Evolutionary conservation across 2,329 filamentous ascomycete species (phyloP).

Genomic region (Pseudonectria foliicola): DNA sequence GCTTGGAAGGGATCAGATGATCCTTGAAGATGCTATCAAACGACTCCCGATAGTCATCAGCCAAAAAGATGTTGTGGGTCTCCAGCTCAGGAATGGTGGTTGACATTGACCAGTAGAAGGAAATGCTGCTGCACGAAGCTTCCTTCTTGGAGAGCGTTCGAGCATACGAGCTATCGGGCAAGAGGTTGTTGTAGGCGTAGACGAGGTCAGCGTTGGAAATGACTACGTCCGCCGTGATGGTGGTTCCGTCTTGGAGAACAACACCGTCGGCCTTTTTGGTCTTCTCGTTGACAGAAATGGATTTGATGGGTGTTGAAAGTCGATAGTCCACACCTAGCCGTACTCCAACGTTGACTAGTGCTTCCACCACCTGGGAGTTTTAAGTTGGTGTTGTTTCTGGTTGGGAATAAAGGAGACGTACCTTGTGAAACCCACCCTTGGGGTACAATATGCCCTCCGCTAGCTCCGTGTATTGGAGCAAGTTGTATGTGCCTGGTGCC

Average conservation of each 20-base stretch:
- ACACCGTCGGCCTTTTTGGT: slow-evolving; percentile 48
- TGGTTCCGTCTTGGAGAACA: slow-evolving; percentile 48
- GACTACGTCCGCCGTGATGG: slow-evolving; percentile 57
- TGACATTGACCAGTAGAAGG: slow-evolving; percentile 68
- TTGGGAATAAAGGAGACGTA: background rate
- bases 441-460: slow-evolving; percentile 74
- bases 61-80: slow-evolving; percentile 72
- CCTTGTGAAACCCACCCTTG: slow-evolving; percentile 59
- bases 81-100: slow-evolving; percentile 54
- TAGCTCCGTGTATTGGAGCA: slow-evolving; percentile 66
- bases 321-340: slow-evolving; percentile 56
- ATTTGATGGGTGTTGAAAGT: slow-evolving; percentile 49
- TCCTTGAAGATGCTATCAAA: slow-evolving; percentile 70
- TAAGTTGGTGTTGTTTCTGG: too few species aligned
- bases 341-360: slow-evolving; percentile 56
- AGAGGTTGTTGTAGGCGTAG: slow-evolving; percentile 65
- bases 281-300: slow-evolving; percentile 41
- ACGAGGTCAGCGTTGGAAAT: slow-evolving; percentile 68
- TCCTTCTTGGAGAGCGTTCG: slow-evolving; percentile 38
- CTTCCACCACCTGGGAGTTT: slow-evolving; percentile 54
- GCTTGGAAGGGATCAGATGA: slow-evolving; percentile 58
- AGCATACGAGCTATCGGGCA: slow-evolving; percentile 42
- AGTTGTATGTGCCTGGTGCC: slow-evolving; percentile 65
- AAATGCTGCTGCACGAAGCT: slow-evolving; percentile 65
- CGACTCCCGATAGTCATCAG: slow-evolving; percentile 63